Conservation (phyloP, 139 green algal genomes). For the Coelastrella sp. region DNA sequence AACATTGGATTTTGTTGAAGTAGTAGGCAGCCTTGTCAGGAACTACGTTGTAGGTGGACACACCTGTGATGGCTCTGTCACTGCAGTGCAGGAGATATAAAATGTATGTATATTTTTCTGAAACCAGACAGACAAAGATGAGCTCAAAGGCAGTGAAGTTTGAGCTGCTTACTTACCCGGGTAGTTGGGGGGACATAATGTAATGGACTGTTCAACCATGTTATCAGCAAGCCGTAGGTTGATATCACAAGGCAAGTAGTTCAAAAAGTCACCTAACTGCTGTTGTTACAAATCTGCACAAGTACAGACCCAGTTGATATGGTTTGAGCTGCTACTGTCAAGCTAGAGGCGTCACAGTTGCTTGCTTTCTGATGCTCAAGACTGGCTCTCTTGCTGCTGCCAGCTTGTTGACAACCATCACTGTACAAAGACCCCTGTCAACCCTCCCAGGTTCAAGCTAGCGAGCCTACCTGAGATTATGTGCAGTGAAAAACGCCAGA, state of each 20-base stretch:
- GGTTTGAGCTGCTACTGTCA: conserved; percentile 22
- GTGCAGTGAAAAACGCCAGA: conserved; percentile 97
- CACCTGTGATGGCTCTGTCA: conserved; percentile 82
- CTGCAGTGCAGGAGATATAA: too few relatives aligned
- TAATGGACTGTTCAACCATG: conserved; percentile 62
- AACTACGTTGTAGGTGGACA: conserved; percentile 98
- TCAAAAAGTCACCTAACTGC: not conserved
- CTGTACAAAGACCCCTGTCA: too few relatives aligned
- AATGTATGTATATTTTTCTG: too few relatives aligned
- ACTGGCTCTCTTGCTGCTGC: too few relatives aligned
- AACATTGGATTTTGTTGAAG: conserved; percentile 99
- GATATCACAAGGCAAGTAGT: too few relatives aligned
- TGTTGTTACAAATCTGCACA: not conserved
- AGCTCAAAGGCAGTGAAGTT: too few relatives aligned
- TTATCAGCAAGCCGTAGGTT: too few relatives aligned
- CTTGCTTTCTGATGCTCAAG: too few relatives aligned
- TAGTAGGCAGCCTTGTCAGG: conserved; percentile 90
- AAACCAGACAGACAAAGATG: too few relatives aligned
- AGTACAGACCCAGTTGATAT: not conserved
- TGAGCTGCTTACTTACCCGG: too few relatives aligned
- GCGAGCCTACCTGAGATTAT: conserved; percentile 87
- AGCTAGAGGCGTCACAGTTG: too few relatives aligned
- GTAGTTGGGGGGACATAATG: not conserved
- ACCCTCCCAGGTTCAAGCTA: not conserved
- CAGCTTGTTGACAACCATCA: not conserved